Percentiles rank a stretch among this genome's conserved stretches.
These are phyloP conservation scores for Dothideomycetidae sp. DNA, from an alignment of 2,329 filamentous ascomycete genomes.

Conservation along the genomic window DNA sequence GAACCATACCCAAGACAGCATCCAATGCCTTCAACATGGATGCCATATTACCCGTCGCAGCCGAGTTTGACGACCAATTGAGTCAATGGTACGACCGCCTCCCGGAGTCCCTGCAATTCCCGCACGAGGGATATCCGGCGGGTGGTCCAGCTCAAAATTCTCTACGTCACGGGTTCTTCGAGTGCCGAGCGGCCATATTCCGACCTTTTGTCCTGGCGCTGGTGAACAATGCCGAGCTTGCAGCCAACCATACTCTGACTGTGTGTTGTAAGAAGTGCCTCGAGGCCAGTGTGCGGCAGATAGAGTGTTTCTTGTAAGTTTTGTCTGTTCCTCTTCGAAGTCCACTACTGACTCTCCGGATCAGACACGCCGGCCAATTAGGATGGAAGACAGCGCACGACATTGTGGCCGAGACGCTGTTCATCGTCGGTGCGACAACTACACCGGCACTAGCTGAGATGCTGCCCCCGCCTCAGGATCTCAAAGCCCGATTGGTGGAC, in stretches of 20 bases:
- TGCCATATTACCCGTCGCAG: slow-evolving; percentile 59
- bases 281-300: slow-evolving; percentile 63
- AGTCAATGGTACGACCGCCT: slow-evolving; percentile 75
- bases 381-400: slow-evolving; percentile 74
- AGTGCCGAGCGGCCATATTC: slow-evolving; percentile 76
- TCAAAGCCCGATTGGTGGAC: slow-evolving; percentile 60
- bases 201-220: slow-evolving; percentile 70
- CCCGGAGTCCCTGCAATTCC: slow-evolving; percentile 61
- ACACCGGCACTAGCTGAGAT: slow-evolving; percentile 56
- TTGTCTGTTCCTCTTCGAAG: background rate
- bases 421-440: slow-evolving; percentile 77
- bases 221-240: slow-evolving; percentile 59
- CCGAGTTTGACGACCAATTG: slow-evolving; percentile 68
- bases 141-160: slow-evolving; percentile 67
- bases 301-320: slow-evolving; percentile 65
- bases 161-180: slow-evolving; percentile 65
- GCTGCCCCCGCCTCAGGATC: slow-evolving; percentile 40
- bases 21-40: slow-evolving; percentile 44
- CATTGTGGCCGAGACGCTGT: slow-evolving; percentile 65
- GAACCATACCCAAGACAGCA: slow-evolving; percentile 15
- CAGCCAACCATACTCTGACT: slow-evolving; percentile 30
- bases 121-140: slow-evolving; percentile 52
- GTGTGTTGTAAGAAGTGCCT: slow-evolving; percentile 71
- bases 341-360: slow-evolving; percentile 8
- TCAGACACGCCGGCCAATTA: slow-evolving; percentile 64